phyloP scores from a whole-genome alignment of 768 basidiomycete genomes.

The Dictyophora rubrovolvata region DNA sequence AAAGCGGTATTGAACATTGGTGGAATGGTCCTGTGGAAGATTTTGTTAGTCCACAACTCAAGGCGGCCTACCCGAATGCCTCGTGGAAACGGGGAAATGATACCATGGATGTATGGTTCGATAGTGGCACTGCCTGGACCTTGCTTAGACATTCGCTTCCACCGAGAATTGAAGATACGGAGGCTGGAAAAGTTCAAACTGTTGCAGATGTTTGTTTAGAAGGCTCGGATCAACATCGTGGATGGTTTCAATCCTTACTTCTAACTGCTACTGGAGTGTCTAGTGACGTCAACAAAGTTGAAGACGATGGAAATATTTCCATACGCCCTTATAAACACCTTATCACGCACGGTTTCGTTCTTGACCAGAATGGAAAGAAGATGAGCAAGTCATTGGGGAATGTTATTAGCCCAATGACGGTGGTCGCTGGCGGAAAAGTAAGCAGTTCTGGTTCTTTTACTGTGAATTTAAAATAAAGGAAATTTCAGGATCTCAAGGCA shows the following conservation, averaged over 20 bases:
- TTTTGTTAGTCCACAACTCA: slow-evolving; percentile 60
- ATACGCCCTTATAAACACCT: slow-evolving; percentile 64
- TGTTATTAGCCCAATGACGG: slow-evolving; percentile 70
- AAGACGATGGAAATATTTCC: background rate
- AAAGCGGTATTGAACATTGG: slow-evolving; percentile 77
- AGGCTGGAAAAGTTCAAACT: slow-evolving; percentile 19
- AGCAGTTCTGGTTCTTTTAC: slow-evolving; percentile 13
- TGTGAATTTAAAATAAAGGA: background rate
- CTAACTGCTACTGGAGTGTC: slow-evolving; percentile 59
- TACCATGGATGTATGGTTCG: slow-evolving; percentile 99
- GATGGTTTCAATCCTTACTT: slow-evolving; percentile 97
- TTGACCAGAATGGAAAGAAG: slow-evolving; percentile 82
- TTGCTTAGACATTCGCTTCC: slow-evolving; percentile 34
- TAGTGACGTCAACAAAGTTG: background rate
- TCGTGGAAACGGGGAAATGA: slow-evolving; percentile 76
- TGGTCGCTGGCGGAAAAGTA: slow-evolving; percentile 73
- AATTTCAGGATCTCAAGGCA: slow-evolving; percentile 48
- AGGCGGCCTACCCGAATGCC: slow-evolving; percentile 23
- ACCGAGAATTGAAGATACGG: background rate
- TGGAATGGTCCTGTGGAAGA: slow-evolving; percentile 80
- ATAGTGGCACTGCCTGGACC: slow-evolving; percentile 93
- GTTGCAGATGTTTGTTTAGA: slow-evolving; percentile 85
- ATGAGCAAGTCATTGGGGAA: slow-evolving; percentile 99
- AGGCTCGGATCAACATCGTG: slow-evolving; percentile 94
- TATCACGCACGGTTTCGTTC: slow-evolving; percentile 94